A percentile compares a stretch with the other conserved stretches of the same genome.
Evolutionary conservation across 805 yeast genomes (phyloP).

Genomic region (Kuraishia hungarica): DNA sequence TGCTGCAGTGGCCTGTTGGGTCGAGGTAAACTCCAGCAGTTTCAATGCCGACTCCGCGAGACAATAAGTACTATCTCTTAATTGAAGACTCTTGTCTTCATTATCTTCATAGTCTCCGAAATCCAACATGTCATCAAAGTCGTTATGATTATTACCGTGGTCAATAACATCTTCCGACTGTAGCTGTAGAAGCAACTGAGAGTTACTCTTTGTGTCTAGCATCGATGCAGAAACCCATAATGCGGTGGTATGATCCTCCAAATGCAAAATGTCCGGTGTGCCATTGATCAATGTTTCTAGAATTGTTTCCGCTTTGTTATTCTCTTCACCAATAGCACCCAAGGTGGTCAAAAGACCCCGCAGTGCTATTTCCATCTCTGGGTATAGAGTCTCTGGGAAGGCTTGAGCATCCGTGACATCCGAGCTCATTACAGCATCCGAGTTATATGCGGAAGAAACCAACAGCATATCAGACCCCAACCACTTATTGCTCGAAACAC

Average conservation of each 20-base stretch:
- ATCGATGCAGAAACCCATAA: background rate
- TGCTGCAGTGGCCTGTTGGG: slow-evolving; percentile 4
- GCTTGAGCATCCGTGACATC: background rate
- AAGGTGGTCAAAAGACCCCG: slow-evolving; percentile 5
- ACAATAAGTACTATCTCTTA: slow-evolving; percentile 18
- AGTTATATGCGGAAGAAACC: background rate
- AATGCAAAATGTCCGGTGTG: background rate
- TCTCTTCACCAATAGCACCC: background rate
- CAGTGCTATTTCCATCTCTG: slow-evolving; percentile 13
- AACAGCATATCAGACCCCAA: background rate
- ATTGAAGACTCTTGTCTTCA: background rate
- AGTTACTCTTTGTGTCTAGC: background rate
- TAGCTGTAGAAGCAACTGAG: background rate
- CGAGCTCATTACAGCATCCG: background rate
- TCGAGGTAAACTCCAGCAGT: slow-evolving; percentile 26
- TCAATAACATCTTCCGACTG: background rate
- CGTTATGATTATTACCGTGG: background rate
- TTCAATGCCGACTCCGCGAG: slow-evolving; percentile 32
- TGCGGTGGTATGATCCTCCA: background rate
- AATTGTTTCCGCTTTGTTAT: background rate
- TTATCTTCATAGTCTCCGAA: slow-evolving; percentile 2
- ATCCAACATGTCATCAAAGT: background rate
- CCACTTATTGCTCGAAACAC: background rate
- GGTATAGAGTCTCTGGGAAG: slow-evolving; percentile 14
- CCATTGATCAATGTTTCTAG: background rate